Percentiles rank a stretch among this genome's conserved stretches.
Conservation (phyloP, 495 filamentous ascomycete genomes). For the Penicillium angulare region DNA sequence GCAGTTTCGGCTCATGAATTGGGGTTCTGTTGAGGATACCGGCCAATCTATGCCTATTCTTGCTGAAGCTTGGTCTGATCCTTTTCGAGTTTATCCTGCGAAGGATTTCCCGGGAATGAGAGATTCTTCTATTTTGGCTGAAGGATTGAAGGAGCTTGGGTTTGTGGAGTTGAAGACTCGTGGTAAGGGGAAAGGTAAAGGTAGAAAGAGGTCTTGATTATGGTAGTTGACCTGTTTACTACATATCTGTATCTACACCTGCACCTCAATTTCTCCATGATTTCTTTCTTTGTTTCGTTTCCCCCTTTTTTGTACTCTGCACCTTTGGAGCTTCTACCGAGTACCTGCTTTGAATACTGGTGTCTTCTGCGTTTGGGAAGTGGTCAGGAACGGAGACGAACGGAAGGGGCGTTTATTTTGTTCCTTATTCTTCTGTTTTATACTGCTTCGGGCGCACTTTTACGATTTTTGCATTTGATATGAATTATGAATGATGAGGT, state of each 20-base stretch:
- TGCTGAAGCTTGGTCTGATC: slow-evolving; percentile 67
- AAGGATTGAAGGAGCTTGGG: slow-evolving; percentile 43
- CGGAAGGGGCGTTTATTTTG: not conserved
- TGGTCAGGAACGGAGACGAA: no score
- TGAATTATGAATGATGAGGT: not conserved
- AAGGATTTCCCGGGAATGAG: slow-evolving; percentile 97
- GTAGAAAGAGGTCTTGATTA: slow-evolving; percentile 22
- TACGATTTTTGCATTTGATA: not conserved
- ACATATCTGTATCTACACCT: no score
- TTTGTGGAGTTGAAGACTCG: slow-evolving; percentile 48
- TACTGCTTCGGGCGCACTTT: not conserved
- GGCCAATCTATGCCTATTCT: slow-evolving; percentile 62
- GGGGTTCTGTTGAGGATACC: slow-evolving; percentile 44
- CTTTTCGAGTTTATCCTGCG: slow-evolving; percentile 88
- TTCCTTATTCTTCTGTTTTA: not conserved
- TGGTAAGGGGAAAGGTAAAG: slow-evolving; percentile 45
- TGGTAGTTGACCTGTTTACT: no score
- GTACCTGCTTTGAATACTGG: no score
- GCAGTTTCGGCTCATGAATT: slow-evolving; percentile 82
- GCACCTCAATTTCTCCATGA: no score
- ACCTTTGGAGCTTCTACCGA: no score
- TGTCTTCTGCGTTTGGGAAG: no score
- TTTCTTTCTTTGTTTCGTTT: no score
- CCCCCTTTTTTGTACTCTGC: no score
- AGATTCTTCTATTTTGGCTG: slow-evolving; percentile 42